These are phyloP conservation scores for Larix kaempferi DNA, from an alignment of 75 land plant species.

Conservation along the genomic window DNA sequence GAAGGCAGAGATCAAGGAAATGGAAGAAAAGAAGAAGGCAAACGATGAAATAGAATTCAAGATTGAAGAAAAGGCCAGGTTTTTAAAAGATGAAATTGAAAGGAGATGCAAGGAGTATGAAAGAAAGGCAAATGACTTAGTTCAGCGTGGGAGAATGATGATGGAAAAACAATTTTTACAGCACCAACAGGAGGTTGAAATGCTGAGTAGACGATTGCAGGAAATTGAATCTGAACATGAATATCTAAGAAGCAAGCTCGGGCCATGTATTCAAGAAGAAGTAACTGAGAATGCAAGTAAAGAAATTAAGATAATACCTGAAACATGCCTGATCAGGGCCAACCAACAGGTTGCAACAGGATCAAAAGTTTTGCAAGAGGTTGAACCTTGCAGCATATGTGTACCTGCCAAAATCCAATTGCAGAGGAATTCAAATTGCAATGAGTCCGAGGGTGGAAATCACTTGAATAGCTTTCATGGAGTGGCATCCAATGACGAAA, in stretches of 20 bases:
- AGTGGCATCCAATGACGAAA: background rate
- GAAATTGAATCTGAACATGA: slow-evolving; percentile 63
- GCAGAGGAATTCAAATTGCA: background rate
- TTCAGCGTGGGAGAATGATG: slow-evolving; percentile 46
- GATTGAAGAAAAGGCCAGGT: slow-evolving; percentile 40
- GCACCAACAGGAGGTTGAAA: slow-evolving; percentile 65
- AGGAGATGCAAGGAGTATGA: slow-evolving; percentile 40
- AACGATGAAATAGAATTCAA: slow-evolving; percentile 35
- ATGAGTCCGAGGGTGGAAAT: background rate
- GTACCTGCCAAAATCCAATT: background rate
- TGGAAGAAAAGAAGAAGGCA: slow-evolving; percentile 35
- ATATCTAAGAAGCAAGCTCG: slow-evolving; percentile 1
- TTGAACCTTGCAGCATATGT: background rate
- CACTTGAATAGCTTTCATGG: slow-evolving; percentile 4
- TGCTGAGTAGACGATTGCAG: slow-evolving; percentile 60
- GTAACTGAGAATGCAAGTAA: slow-evolving; percentile 4
- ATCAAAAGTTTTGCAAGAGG: background rate
- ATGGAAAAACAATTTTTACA: slow-evolving; percentile 66
- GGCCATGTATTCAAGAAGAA: background rate
- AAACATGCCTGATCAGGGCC: slow-evolving; percentile 2
- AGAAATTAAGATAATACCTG: slow-evolving; percentile 7
- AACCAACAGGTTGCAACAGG: background rate
- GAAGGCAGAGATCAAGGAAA: slow-evolving; percentile 30
- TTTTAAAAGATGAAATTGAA: slow-evolving; percentile 40
- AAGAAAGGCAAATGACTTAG: slow-evolving; percentile 31